These are phyloP conservation scores for Myochromella boudieri DNA, from an alignment of 768 basidiomycete genomes.

Conservation along the genomic window DNA sequence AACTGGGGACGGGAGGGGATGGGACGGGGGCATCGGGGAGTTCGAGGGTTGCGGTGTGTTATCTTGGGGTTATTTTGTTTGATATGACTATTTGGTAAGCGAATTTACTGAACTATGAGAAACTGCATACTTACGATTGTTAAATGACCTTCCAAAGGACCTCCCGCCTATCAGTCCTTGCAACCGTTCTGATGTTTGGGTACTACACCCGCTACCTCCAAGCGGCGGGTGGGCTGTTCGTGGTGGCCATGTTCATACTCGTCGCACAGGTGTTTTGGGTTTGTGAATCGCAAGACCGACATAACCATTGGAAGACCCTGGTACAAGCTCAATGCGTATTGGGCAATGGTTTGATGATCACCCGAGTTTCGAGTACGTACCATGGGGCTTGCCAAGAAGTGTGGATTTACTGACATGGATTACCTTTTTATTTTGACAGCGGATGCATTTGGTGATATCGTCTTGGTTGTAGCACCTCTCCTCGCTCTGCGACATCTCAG, in stretches of 20 bases:
- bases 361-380: no score
- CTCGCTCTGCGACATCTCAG: constrained; percentile 7
- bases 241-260: neutral
- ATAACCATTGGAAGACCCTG: no score
- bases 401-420: no score
- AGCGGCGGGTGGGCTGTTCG: neutral
- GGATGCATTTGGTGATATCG: constrained; percentile 11
- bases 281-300: constrained; percentile 2
- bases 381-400: no score
- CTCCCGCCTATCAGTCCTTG: constrained; percentile 4
- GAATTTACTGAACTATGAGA: neutral
- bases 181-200: constrained; percentile 2
- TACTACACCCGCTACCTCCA: neutral
- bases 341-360: no score
- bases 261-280: constrained; percentile 9
- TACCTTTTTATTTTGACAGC: no score
- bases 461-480: constrained; percentile 3
- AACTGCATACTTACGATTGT: neutral
- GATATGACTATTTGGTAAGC: constrained; percentile 5
- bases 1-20: no score
- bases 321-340: no score
- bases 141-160: neutral
- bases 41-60: no score
- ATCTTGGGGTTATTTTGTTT: no score
- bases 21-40: no score